Evolutionary conservation across 306 rosid species (phyloP).

Genomic region (Quercus berberidifolia): DNA sequence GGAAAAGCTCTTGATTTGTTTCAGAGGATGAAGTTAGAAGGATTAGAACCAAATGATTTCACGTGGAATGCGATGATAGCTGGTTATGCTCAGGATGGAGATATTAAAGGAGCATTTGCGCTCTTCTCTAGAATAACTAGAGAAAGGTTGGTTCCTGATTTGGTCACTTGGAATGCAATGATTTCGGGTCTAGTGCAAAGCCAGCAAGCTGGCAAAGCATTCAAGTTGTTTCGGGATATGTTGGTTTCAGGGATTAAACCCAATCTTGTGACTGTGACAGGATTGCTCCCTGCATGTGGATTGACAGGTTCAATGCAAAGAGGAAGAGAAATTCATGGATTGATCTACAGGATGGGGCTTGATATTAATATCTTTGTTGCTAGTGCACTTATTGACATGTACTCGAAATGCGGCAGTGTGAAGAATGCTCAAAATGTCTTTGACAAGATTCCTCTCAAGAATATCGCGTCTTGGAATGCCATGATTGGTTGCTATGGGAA

Average conservation of each 20-base stretch:
- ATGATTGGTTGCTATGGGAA: constrained; percentile 72
- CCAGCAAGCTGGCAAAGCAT: constrained; percentile 33
- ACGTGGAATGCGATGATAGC: constrained; percentile 65
- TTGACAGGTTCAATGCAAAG: constrained; percentile 32
- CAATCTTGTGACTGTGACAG: constrained; percentile 48
- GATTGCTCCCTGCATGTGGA: constrained; percentile 60
- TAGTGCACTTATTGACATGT: constrained; percentile 63
- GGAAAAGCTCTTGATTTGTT: constrained; percentile 41
- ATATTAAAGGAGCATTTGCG: constrained; percentile 26
- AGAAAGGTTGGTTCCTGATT: constrained; percentile 49
- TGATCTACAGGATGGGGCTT: constrained; percentile 45
- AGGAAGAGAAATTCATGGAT: constrained; percentile 64
- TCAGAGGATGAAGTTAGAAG: constrained; percentile 63
- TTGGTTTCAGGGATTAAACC: constrained; percentile 38
- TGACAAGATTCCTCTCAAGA: constrained; percentile 33
- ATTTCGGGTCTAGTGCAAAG: constrained; percentile 52
- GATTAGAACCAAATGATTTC: constrained; percentile 58
- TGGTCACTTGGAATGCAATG: constrained; percentile 61
- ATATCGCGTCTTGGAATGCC: constrained; percentile 58
- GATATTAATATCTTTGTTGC: constrained; percentile 45
- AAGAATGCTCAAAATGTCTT: constrained; percentile 43
- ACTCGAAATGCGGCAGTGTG: constrained; percentile 56
- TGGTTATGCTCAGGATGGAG: constrained; percentile 48
- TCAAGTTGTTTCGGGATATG: constrained; percentile 44
- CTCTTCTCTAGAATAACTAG: constrained; percentile 43